A percentile compares a stretch with the other conserved stretches of the same genome.
These are phyloP conservation scores for Fraxinus cuspidata DNA, from an alignment of 257 asterid species.

Conservation along the genomic window DNA sequence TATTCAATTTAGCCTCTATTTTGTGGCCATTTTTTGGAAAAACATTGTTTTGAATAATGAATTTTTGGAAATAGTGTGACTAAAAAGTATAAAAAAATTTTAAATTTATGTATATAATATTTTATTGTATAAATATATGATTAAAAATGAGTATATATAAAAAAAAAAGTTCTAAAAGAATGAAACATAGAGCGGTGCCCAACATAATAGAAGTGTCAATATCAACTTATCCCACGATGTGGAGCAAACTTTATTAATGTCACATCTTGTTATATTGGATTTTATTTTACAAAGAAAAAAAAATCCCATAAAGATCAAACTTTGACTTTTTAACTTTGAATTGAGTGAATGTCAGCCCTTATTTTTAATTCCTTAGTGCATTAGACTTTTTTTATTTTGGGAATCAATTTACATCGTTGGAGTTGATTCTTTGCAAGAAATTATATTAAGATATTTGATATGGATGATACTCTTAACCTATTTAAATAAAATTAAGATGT, in stretches of 20 bases:
- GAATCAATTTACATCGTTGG: neutral
- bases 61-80: too few relatives aligned
- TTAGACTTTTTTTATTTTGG: neutral
- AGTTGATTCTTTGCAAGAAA: constrained; percentile 19
- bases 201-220: neutral
- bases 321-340: constrained; percentile 39
- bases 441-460: neutral
- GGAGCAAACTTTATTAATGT: neutral
- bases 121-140: too few relatives aligned
- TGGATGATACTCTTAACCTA: neutral
- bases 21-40: too few relatives aligned
- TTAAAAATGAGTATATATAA: too few relatives aligned
- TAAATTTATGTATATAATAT: too few relatives aligned
- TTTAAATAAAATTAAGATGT: too few relatives aligned
- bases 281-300: constrained; percentile 3
- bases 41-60: too few relatives aligned
- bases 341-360: constrained; percentile 41
- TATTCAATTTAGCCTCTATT: too few relatives aligned
- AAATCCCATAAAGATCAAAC: constrained; percentile 6
- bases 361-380: constrained; percentile 25
- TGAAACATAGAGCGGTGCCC: too few relatives aligned
- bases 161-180: too few relatives aligned
- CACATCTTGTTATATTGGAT: constrained; percentile 1
- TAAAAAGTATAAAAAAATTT: too few relatives aligned
- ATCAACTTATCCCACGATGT: neutral